phyloP scores from a whole-genome alignment of 2,329 filamentous ascomycete species.

The Sclerotinia sclerotiorum region DNA sequence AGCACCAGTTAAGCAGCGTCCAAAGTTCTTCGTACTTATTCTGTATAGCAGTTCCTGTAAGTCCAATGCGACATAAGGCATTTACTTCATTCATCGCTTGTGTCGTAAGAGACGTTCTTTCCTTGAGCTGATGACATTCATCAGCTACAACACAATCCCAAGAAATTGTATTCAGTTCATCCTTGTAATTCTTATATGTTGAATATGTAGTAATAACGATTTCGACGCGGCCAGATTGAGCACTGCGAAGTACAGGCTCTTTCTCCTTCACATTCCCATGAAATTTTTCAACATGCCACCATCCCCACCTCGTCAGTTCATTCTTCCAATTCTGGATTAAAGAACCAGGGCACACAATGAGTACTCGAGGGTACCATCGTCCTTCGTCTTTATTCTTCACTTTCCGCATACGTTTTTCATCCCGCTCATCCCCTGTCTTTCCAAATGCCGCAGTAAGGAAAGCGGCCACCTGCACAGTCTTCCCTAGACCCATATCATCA shows the following conservation, averaged over 20 bases:
- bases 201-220: constrained; percentile 93
- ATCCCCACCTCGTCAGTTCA: constrained; percentile 88
- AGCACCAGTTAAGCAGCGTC: constrained; percentile 95
- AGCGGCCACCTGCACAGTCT: constrained; percentile 93
- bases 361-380: constrained; percentile 77
- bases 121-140: constrained; percentile 90
- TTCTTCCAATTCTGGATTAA: constrained; percentile 89
- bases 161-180: constrained; percentile 73
- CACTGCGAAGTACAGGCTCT: constrained; percentile 69
- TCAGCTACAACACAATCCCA: constrained; percentile 97
- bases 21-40: constrained; percentile 98
- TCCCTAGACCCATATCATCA: constrained; percentile 95
- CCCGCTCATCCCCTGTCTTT: constrained; percentile 86
- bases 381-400: constrained; percentile 59
- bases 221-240: constrained; percentile 74
- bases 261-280: constrained; percentile 70
- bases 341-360: constrained; percentile 87
- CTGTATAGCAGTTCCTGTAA: constrained; percentile 95
- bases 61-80: constrained; percentile 83
- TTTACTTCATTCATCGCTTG: constrained; percentile 89
- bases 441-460: constrained; percentile 91
- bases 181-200: constrained; percentile 78
- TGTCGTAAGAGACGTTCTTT: constrained; percentile 72
- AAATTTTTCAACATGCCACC: constrained; percentile 85
- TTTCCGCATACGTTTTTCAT: constrained; percentile 84